Percentiles rank a stretch among this genome's conserved stretches.
Evolutionary conservation across 495 filamentous ascomycete species (phyloP).

Genomic region (Tricharina praecox): DNA sequence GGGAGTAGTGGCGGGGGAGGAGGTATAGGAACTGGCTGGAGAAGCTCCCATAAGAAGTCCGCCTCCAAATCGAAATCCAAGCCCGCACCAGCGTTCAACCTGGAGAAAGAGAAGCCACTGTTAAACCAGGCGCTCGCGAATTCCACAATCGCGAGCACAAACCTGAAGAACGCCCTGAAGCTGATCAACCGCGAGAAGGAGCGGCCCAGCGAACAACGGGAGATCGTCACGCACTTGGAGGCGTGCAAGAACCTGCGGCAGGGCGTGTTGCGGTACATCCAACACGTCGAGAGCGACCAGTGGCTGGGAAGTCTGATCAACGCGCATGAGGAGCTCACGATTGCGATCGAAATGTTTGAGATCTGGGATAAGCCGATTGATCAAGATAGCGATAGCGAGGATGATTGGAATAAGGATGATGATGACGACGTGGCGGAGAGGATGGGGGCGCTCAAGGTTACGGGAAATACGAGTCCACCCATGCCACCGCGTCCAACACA

Average conservation of each 20-base stretch:
- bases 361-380: conserved; percentile 89
- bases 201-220: conserved; percentile 67
- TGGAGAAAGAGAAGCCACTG: conserved; percentile 72
- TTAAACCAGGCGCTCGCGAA: conserved; percentile 72
- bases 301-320: conserved; percentile 66
- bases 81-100: conserved; percentile 44
- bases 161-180: conserved; percentile 74
- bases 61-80: conserved; percentile 32
- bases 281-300: conserved; percentile 65
- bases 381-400: conserved; percentile 89
- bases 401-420: conserved; percentile 28
- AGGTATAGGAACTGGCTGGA: neutral
- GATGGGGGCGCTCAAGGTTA: neutral
- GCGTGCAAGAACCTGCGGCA: conserved; percentile 67
- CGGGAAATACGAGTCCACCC: neutral
- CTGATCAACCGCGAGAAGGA: conserved; percentile 80
- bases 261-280: conserved; percentile 76
- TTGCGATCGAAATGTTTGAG: conserved; percentile 87
- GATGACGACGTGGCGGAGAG: neutral
- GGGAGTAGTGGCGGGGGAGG: neutral
- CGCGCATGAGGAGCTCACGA: conserved; percentile 71
- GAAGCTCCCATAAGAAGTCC: conserved; percentile 15
- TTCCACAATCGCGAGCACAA: conserved; percentile 72
- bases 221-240: conserved; percentile 63
- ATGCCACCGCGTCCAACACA: conserved; percentile 1